Conservation (phyloP, 2,329 filamentous ascomycete species). For the Phialemoniopsis sp. region DNA sequence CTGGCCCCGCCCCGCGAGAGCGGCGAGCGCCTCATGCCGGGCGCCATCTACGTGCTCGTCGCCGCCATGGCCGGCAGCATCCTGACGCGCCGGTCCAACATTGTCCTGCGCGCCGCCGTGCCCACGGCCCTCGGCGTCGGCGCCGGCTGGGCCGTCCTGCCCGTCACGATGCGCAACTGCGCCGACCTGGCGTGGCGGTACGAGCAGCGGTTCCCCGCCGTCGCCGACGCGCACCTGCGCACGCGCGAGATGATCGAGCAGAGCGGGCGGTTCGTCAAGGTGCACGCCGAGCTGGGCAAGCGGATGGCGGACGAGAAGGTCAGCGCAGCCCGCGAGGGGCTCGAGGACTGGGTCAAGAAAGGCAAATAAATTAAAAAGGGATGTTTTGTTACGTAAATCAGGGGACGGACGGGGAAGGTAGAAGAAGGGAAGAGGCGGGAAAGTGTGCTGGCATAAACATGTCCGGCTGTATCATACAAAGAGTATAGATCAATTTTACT, state of each 20-base stretch:
- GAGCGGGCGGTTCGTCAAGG: constrained; percentile 68
- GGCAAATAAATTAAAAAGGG: constrained; percentile 57
- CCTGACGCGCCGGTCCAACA: constrained; percentile 79
- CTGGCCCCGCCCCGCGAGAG: constrained; percentile 82
- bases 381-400: not conserved
- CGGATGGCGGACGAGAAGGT: constrained; percentile 79
- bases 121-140: constrained; percentile 78
- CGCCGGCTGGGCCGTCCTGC: constrained; percentile 80
- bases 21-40: constrained; percentile 86
- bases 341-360: constrained; percentile 91
- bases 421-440: not conserved
- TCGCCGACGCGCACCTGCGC: constrained; percentile 77
- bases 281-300: constrained; percentile 67
- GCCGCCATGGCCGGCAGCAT: constrained; percentile 94
- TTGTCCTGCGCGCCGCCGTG: constrained; percentile 72
- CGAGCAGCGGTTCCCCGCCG: constrained; percentile 79
- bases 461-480: constrained; percentile 11
- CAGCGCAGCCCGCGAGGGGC: constrained; percentile 64
- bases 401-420: not conserved
- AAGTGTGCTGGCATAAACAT: not conserved
- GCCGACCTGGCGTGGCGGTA: constrained; percentile 85
- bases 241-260: constrained; percentile 65
- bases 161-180: constrained; percentile 86
- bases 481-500: constrained; percentile 9
- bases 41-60: constrained; percentile 86